Base-by-base conservation (phyloP, 2,329 filamentous ascomycete species). In the Sporothrix brunneoviolacea region DNA sequence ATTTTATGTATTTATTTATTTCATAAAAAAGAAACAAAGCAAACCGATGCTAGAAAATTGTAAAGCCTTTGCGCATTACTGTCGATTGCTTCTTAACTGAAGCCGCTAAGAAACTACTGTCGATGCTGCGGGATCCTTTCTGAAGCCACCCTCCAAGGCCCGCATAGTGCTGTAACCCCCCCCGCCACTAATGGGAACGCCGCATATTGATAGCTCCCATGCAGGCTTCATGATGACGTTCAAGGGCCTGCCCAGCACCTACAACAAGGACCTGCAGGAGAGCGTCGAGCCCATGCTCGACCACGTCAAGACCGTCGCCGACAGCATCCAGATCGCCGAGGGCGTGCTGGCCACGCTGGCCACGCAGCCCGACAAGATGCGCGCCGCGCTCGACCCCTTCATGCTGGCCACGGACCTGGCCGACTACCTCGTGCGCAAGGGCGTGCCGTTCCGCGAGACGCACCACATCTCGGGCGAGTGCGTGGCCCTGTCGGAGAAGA, bases 221-320 rank as follows among this genome's bases (percentile, higher is more conserved):
- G 79, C 85, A 5, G 88, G 87, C 33, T 70, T 93, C 57, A 88
- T 88, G 77, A 83, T 83, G 70, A 87, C 82, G 33, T 75, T 71
- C 49, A 78, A 79, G 65, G 85, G 85, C 50, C 78, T 93, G 24
- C 86, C 88, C 2, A 86, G 79, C 38, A 89, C 86, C 3, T 94
- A 94, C 74, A 91, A 94, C 74, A 95, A 94, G 70, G 88, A 95
- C 66, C 69, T 94, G n/a, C 88, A 95, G 68, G 89, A 95, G 70
- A 84, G 81, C 52, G 83, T 88, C 55, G 86, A 94, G 73, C 84
- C 86, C n/a, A 81, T 95, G 70, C 79, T 95, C 43, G 88, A 94
- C 66, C 80, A 84, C 64, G 79, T 91, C 67, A 87, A 90, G 76
- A 91, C 88, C 6, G 76, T 93, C 55, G 78, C 77, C 51, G 86